These are phyloP conservation scores for Aechmea fasciata DNA, from an alignment of 176 grass and related monocot species.

Conservation along the genomic window DNA sequence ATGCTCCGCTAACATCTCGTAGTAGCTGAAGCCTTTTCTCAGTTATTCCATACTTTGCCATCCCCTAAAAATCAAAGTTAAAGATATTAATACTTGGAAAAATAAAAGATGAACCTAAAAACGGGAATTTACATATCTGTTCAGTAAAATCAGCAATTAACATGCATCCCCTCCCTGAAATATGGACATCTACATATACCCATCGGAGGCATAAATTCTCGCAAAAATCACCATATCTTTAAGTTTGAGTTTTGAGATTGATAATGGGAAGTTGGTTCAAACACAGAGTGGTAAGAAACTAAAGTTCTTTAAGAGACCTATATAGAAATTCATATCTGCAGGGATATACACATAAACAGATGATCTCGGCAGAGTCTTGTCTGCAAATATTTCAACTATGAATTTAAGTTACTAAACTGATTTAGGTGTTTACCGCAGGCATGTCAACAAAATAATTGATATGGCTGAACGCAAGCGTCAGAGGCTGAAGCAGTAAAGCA, in stretches of 20 bases:
- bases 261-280: not conserved
- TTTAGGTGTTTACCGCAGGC: conserved; percentile 62
- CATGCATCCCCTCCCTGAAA: no score
- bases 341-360: no score
- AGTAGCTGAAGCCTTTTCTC: conserved; percentile 85
- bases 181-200: no score
- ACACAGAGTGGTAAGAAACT: no score
- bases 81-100: no score
- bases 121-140: no score
- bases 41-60: conserved; percentile 53
- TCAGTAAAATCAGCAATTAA: no score
- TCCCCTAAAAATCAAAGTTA: conserved; percentile 38
- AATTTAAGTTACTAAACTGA: not conserved
- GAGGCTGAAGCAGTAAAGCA: conserved; percentile 60
- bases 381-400: no score
- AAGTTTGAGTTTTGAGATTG: not conserved
- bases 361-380: no score
- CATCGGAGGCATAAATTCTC: no score
- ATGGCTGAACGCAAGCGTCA: conserved; percentile 76
- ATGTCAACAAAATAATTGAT: conserved; percentile 82
- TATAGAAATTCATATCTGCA: not conserved
- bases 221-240: no score
- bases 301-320: conserved; percentile 11
- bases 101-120: no score
- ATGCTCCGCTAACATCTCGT: conserved; percentile 61